Conservation (phyloP, 1,139 yeast genomes). For the Lodderomyces margitis region DNA sequence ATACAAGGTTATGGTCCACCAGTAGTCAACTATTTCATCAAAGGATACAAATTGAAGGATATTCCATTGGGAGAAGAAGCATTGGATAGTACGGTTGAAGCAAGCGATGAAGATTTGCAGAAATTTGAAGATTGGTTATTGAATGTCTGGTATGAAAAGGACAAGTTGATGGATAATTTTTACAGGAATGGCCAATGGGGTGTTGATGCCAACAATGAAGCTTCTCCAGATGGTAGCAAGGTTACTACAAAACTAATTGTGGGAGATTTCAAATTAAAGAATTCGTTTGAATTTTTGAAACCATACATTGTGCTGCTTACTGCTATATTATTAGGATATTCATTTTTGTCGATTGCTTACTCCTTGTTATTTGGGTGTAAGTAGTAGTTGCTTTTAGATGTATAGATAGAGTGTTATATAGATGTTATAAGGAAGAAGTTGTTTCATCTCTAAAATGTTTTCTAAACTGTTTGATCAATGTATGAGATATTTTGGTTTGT, state of each 20-base stretch:
- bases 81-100: conserved; percentile 43
- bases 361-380: not conserved
- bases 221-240: not conserved
- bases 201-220: conserved; percentile 17
- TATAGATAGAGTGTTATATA: not conserved
- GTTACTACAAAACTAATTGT: conserved; percentile 20
- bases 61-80: conserved; percentile 64
- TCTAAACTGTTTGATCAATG: too few species aligned
- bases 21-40: conserved; percentile 60
- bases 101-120: conserved; percentile 37
- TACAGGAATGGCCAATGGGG: conserved; percentile 48
- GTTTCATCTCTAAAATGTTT: not conserved
- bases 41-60: conserved; percentile 54
- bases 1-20: conserved; percentile 72
- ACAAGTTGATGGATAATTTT: conserved; percentile 58
- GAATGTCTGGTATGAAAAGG: conserved; percentile 78
- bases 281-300: conserved; percentile 20
- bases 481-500: too few species aligned
- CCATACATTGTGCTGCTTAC: conserved; percentile 15
- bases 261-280: conserved; percentile 30
- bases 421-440: too few species aligned
- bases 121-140: conserved; percentile 74
- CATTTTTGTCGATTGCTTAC: conserved; percentile 6
- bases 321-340: conserved; percentile 11
- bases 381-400: not conserved